Evolutionary conservation across 2,329 filamentous ascomycete genomes (phyloP).

Genomic region (Pyrenophora teres): DNA sequence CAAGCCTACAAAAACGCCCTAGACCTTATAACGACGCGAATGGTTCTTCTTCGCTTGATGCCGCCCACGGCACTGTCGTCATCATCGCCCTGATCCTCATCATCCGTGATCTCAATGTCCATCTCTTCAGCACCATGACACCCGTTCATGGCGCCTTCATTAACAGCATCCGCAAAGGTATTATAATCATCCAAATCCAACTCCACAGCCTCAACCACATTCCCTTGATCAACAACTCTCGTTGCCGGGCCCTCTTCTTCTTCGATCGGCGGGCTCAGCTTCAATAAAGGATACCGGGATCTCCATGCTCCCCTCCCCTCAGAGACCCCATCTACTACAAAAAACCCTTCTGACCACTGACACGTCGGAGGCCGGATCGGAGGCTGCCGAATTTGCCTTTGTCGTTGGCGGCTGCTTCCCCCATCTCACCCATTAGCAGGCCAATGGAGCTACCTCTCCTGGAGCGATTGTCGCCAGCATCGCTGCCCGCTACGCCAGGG

Average conservation of each 20-base stretch:
- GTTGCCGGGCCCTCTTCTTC: constrained; percentile 31
- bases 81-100: constrained; percentile 21
- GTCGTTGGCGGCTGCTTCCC: constrained; percentile 34
- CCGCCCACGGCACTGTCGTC: constrained; percentile 22
- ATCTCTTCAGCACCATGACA: constrained; percentile 20
- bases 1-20: constrained; percentile 40
- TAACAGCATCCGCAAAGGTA: constrained; percentile 5
- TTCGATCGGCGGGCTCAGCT: constrained; percentile 37
- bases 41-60: constrained; percentile 36
- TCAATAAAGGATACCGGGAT: constrained; percentile 34
- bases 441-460: constrained; percentile 52
- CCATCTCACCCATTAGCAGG: constrained; percentile 45
- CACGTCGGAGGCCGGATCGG: constrained; percentile 45
- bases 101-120: constrained; percentile 28
- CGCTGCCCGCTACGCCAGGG: constrained; percentile 47
- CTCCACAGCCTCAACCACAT: constrained; percentile 14
- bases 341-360: constrained; percentile 57
- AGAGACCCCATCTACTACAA: constrained; percentile 50
- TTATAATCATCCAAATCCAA: constrained; percentile 15
- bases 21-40: constrained; percentile 40
- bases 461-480: constrained; percentile 50
- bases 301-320: constrained; percentile 36
- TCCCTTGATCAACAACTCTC: constrained; percentile 15
- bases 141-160: not conserved
- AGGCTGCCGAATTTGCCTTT: constrained; percentile 43